Conservation (phyloP, 2,329 filamentous ascomycete species). For the Daldinia sp. region DNA sequence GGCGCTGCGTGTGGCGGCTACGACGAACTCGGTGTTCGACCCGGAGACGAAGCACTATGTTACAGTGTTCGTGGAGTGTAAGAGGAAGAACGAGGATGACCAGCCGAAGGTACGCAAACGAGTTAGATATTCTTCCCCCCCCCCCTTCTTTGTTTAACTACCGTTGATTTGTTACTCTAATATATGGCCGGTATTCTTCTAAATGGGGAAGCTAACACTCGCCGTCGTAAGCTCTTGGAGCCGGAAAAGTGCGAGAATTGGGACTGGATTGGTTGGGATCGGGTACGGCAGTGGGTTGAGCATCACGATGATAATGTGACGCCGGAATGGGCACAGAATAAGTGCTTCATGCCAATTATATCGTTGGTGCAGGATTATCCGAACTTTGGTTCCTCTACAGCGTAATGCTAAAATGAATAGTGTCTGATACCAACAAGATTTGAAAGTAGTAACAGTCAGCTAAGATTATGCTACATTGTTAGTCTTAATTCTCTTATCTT, state of each 20-base stretch:
- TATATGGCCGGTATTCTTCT: background rate
- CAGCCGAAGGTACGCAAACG: slow-evolving; percentile 64
- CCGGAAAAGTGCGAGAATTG: slow-evolving; percentile 65
- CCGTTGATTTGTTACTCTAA: background rate
- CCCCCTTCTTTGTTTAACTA: background rate
- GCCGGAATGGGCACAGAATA: slow-evolving; percentile 46
- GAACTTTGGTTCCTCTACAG: slow-evolving; percentile 10
- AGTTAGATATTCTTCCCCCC: no score
- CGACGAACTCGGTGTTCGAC: slow-evolving; percentile 76
- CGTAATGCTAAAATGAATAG: background rate
- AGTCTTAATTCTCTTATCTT: background rate
- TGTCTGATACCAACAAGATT: background rate
- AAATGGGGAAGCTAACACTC: slow-evolving; percentile 34
- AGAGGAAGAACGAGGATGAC: slow-evolving; percentile 59
- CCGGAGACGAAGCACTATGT: slow-evolving; percentile 76
- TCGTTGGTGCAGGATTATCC: slow-evolving; percentile 43
- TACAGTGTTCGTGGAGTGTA: slow-evolving; percentile 75
- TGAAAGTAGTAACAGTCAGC: background rate
- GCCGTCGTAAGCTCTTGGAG: slow-evolving; percentile 57
- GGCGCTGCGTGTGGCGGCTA: slow-evolving; percentile 65
- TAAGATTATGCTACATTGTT: no score
- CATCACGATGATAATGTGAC: slow-evolving; percentile 46
- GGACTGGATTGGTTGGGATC: slow-evolving; percentile 62
- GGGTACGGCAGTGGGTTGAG: slow-evolving; percentile 53
- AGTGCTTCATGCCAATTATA: slow-evolving; percentile 56